phyloP scores from a whole-genome alignment of 306 rosid genomes.

The Potentilla sterilis region DNA sequence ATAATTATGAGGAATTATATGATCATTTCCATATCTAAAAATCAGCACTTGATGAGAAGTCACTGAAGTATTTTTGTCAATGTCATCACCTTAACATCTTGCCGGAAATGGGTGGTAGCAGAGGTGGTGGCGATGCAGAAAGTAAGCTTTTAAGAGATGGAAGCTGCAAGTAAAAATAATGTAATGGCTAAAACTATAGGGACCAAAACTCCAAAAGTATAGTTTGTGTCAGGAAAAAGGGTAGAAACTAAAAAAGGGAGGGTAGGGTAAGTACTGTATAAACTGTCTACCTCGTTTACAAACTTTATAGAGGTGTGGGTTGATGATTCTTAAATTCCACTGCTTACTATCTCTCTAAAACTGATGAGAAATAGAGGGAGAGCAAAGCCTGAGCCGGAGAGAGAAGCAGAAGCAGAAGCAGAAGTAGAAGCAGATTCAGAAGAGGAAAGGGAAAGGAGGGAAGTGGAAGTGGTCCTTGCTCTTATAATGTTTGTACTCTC shows the following conservation, averaged over 20 bases:
- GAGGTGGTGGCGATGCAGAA: not conserved
- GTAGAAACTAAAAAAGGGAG: not conserved
- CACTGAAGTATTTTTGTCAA: not conserved
- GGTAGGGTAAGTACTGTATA: conserved; percentile 23
- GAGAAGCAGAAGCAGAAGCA: not conserved
- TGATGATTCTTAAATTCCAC: conserved; percentile 68
- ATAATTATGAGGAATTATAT: not conserved
- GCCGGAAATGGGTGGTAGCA: not conserved
- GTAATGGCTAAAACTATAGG: not conserved
- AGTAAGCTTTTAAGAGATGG: not conserved
- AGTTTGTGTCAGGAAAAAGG: not conserved
- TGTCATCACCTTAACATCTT: not conserved
- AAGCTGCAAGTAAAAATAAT: not conserved
- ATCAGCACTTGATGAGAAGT: not conserved
- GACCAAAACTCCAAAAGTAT: not conserved
- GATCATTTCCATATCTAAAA: not conserved
- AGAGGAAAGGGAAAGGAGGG: not conserved
- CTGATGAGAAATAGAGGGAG: not conserved
- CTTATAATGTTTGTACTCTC: not conserved
- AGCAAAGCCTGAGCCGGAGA: not conserved
- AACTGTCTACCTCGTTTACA: conserved; percentile 60
- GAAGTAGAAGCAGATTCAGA: not conserved
- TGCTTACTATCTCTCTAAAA: conserved; percentile 29
- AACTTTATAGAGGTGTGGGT: conserved; percentile 61
- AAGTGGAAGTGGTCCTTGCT: not conserved